Evolutionary conservation across 331 rosid genomes (phyloP), one percentile per base, ranked within the genome.

Genomic region (Arachis monticola): DNA sequence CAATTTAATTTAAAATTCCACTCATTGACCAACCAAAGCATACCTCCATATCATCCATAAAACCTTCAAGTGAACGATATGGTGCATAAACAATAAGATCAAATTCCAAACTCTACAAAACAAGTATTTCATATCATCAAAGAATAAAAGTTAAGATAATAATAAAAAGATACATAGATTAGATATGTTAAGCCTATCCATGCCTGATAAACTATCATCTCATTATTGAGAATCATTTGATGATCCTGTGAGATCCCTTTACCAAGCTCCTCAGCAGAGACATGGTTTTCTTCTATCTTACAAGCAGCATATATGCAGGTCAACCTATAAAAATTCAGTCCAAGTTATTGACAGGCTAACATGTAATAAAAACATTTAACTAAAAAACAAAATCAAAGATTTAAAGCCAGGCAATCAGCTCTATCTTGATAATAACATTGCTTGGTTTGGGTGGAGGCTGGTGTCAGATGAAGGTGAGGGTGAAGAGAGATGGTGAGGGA

Each of bases 141-240:
- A 35, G 60, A 44, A 35, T 61, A 50, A 13, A 14, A 66, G 70
- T 6, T 6, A 59, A 62, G 67, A 30, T 46, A 13, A 22, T 3
- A 52, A 38, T 46, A 17, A 44, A 58, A 48, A 31, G 22, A 48
- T 7, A 53, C 12, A 45, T 56, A 79, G 77, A 59, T 72, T 76
- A 69, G 64, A 80, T 72, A 66, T 14, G 41, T 79, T 83, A 71
- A 80, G 85, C 87, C 85, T 77, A 77, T 85, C 84, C 99, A 86
- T 95, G 97, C 98, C 99, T 92, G 96, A 86, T 92, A 95, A 77
- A 95, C 92, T 78, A 90, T 90, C 96, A 92, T 90, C 99, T 95
- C 99, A 80, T 92, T 86, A 83, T 86, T 90, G 97, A 95, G 99
- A 90, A 95, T 95, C 95, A 95, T 81, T 87, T 90, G 97, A 84